A percentile compares a stretch with the other conserved stretches of the same genome.
phyloP scores from a whole-genome alignment of 441 rosid species.

The Populus hybrid region DNA sequence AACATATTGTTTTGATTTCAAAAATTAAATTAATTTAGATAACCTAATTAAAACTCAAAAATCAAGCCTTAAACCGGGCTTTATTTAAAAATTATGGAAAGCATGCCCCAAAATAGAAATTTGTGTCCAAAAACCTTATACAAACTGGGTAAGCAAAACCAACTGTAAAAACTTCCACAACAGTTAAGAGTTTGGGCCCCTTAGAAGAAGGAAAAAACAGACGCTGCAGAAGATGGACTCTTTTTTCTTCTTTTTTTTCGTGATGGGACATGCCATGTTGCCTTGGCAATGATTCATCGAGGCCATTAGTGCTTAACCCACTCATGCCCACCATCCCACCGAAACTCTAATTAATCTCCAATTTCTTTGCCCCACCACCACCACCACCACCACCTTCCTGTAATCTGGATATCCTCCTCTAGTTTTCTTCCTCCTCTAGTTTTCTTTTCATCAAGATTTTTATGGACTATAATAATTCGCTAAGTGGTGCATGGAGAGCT shows the following conservation, averaged over 20 bases:
- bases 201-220: constrained; percentile 24
- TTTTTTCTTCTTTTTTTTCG: background rate
- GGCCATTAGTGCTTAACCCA: constrained; percentile 47
- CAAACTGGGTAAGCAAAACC: background rate
- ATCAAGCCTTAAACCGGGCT: too few relatives aligned
- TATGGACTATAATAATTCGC: constrained; percentile 4
- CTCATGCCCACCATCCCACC: constrained; percentile 34
- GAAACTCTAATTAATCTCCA: constrained; percentile 14
- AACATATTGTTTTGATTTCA: too few relatives aligned
- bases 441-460: constrained; percentile 20
- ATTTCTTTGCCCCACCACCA: constrained; percentile 16
- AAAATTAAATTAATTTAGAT: too few relatives aligned
- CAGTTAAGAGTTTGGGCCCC: constrained; percentile 16
- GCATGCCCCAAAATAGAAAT: constrained; percentile 21
- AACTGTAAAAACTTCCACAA: constrained; percentile 60
- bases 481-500: background rate
- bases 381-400: constrained; percentile 11
- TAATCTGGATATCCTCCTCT: constrained; percentile 16
- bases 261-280: constrained; percentile 38
- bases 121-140: background rate
- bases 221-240: constrained; percentile 26
- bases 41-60: too few relatives aligned
- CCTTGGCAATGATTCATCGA: constrained; percentile 35
- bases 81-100: background rate
- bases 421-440: background rate